Conservation (phyloP, 1,284 basidiomycete genomes). For the Moesziomyces aphidis region DNA sequence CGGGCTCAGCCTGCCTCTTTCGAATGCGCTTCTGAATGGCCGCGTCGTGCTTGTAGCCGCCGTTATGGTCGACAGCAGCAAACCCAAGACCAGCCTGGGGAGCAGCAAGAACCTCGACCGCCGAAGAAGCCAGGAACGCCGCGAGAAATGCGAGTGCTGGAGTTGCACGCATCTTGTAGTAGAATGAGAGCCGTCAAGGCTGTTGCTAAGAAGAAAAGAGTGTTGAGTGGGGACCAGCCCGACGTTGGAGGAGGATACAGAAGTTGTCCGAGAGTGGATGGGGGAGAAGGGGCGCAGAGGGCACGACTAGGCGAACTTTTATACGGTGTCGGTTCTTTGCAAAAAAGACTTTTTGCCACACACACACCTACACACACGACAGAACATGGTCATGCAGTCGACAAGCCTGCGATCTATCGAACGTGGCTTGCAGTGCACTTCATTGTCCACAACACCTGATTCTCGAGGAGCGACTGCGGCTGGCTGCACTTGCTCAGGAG, state of each 20-base stretch:
- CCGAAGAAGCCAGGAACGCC: slow-evolving; percentile 16
- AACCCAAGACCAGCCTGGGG: slow-evolving; percentile 11
- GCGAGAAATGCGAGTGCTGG: slow-evolving; percentile 30
- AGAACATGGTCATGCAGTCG: too few relatives aligned
- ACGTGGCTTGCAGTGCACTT: too few relatives aligned
- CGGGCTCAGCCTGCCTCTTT: neutral
- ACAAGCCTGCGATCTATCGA: too few relatives aligned
- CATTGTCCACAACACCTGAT: too few relatives aligned
- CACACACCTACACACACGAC: too few relatives aligned
- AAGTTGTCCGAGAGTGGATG: neutral
- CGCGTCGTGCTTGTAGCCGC: too few relatives aligned
- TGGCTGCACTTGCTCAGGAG: too few relatives aligned
- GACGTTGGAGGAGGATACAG: neutral
- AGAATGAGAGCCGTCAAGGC: slow-evolving; percentile 3
- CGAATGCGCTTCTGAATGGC: neutral
- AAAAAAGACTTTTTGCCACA: too few relatives aligned
- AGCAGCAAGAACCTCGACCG: slow-evolving; percentile 8
- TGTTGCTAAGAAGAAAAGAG: slow-evolving; percentile 1
- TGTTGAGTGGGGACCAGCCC: slow-evolving; percentile 32
- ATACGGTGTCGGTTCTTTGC: too few relatives aligned
- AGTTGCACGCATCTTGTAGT: slow-evolving; percentile 26
- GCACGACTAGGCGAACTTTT: neutral
- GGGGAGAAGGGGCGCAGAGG: neutral
- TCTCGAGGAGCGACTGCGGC: too few relatives aligned
- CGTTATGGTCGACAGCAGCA: neutral